A percentile compares a stretch with the other conserved stretches of the same genome.
Evolutionary conservation across 2,329 filamentous ascomycete genomes (phyloP).

Genomic region (Cercospora sesami): DNA sequence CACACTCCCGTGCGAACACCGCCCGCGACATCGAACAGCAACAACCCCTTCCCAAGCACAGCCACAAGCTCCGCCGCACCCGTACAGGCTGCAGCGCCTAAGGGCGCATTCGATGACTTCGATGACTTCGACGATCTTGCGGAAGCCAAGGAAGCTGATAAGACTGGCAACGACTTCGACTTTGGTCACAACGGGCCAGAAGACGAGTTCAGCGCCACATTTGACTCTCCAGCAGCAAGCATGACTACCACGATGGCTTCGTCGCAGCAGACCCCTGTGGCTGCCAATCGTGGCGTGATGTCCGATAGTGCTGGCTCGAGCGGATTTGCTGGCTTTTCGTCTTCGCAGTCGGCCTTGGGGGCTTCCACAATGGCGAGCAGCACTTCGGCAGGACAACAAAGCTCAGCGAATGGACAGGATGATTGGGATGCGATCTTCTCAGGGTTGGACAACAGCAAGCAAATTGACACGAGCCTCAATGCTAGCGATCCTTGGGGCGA

Average conservation of each 20-base stretch:
- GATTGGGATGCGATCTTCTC: slow-evolving; percentile 97
- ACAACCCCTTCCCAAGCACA: slow-evolving; percentile 9
- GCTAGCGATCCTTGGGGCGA: slow-evolving; percentile 35
- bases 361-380: slow-evolving; percentile 14
- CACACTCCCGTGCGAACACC: slow-evolving; percentile 20
- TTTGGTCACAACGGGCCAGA: slow-evolving; percentile 59
- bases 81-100: slow-evolving; percentile 36
- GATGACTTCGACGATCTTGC: slow-evolving; percentile 82
- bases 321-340: slow-evolving; percentile 34
- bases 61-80: neutral
- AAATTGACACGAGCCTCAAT: slow-evolving; percentile 32
- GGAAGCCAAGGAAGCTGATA: slow-evolving; percentile 73
- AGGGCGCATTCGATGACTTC: slow-evolving; percentile 67
- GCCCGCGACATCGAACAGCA: slow-evolving; percentile 15
- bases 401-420: slow-evolving; percentile 53
- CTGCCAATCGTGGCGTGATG: slow-evolving; percentile 30
- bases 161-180: slow-evolving; percentile 77
- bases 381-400: slow-evolving; percentile 37
- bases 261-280: slow-evolving; percentile 41
- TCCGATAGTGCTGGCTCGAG: slow-evolving; percentile 24
- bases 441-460: slow-evolving; percentile 61
- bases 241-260: slow-evolving; percentile 51
- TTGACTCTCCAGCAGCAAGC: slow-evolving; percentile 64
- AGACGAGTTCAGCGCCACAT: slow-evolving; percentile 79
- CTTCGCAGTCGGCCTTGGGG: slow-evolving; percentile 15